phyloP scores from a whole-genome alignment of 352 stramenopile species.

The Pythium grandisporangium region DNA sequence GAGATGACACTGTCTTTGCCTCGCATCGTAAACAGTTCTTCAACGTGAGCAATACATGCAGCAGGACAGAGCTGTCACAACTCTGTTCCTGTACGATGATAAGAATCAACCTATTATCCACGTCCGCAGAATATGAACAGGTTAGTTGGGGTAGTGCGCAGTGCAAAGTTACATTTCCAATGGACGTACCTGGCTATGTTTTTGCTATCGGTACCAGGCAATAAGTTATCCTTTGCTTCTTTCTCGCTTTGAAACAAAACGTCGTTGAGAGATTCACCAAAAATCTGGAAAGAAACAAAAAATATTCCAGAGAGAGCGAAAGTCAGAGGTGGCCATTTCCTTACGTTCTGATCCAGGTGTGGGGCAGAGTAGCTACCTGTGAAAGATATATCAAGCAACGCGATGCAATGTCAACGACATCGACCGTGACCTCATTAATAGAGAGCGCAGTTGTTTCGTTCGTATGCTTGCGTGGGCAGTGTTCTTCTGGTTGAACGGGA shows the following conservation, averaged over 20 bases:
- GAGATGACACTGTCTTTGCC: constrained; percentile 7
- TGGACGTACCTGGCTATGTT: too few relatives aligned
- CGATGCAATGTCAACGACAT: constrained; percentile 32
- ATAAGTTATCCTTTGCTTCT: too few relatives aligned
- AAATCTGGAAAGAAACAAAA: constrained; percentile 29
- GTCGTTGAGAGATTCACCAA: constrained; percentile 42
- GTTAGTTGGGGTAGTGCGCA: too few relatives aligned
- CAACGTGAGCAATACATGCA: constrained; percentile 42
- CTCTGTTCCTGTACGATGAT: neutral
- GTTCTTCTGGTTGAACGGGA: constrained; percentile 1
- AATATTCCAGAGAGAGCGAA: too few relatives aligned
- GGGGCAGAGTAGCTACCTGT: constrained; percentile 21
- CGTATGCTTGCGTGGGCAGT: too few relatives aligned
- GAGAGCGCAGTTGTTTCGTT: too few relatives aligned
- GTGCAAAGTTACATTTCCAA: too few relatives aligned
- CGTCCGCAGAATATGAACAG: too few relatives aligned
- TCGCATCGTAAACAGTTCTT: constrained; percentile 55
- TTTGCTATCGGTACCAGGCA: too few relatives aligned
- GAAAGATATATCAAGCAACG: constrained; percentile 50
- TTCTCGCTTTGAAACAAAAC: too few relatives aligned
- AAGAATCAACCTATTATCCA: neutral
- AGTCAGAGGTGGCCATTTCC: too few relatives aligned
- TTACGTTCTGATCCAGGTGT: neutral
- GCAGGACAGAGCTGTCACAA: constrained; percentile 16
- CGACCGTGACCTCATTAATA: neutral